These are phyloP conservation scores for Microsporum canis DNA, from an alignment of 2,329 filamentous ascomycete species.

Conservation along the genomic window DNA sequence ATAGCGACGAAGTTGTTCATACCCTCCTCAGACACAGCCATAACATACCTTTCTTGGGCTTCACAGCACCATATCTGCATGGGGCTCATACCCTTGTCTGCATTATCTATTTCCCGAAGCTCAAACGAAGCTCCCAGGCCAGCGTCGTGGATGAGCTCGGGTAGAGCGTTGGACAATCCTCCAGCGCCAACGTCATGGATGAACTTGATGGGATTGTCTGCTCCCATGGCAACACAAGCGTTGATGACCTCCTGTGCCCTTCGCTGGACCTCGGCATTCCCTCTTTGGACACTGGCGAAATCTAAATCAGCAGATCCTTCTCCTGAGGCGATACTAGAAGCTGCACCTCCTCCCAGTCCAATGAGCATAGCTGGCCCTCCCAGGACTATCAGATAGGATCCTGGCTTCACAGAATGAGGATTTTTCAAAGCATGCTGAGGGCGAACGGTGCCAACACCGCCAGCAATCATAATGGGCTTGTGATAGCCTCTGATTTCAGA, in stretches of 20 bases:
- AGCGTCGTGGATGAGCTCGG: conserved; percentile 84
- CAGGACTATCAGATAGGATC: conserved; percentile 84
- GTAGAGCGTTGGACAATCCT: conserved; percentile 71
- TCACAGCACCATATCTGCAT: conserved; percentile 98
- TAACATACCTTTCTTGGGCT: conserved; percentile 89
- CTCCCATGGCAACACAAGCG: conserved; percentile 72
- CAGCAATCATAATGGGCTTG: conserved; percentile 97
- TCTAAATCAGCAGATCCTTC: conserved; percentile 87
- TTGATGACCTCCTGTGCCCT: conserved; percentile 98
- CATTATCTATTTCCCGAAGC: conserved; percentile 83
- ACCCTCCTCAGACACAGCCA: conserved; percentile 70
- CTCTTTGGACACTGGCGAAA: conserved; percentile 93
- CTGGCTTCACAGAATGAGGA: conserved; percentile 63
- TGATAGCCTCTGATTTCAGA: conserved; percentile 81
- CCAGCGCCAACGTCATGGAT: conserved; percentile 97
- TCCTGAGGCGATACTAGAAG: conserved; percentile 78
- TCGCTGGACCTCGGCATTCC: conserved; percentile 92
- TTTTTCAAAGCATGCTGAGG: conserved; percentile 86
- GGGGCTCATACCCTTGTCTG: conserved; percentile 84
- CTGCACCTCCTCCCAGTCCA: conserved; percentile 86
- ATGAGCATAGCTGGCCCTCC: conserved; percentile 97
- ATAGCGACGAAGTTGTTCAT: conserved; percentile 64
- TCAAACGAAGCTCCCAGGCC: conserved; percentile 86
- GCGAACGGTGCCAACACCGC: conserved; percentile 82
- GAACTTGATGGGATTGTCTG: conserved; percentile 81